phyloP scores from a whole-genome alignment of 257 asterid species.

The Ocimum tenuiflorum region DNA sequence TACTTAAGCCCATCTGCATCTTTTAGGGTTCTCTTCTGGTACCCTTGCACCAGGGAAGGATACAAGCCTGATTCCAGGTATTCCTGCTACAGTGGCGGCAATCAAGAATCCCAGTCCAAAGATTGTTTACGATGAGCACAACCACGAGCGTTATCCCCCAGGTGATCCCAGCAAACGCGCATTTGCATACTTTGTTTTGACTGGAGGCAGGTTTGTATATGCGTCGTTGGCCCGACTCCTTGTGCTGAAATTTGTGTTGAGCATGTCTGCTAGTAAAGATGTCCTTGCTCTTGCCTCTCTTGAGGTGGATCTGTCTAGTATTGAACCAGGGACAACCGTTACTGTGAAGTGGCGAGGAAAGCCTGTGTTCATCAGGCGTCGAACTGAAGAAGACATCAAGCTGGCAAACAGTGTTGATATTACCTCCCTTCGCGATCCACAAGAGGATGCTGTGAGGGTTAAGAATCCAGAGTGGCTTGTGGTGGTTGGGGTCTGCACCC shows the following conservation, averaged over 20 bases:
- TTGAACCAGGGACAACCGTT: conserved; percentile 79
- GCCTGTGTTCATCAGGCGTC: conserved; percentile 77
- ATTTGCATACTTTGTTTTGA: conserved; percentile 77
- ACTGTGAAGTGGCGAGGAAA: conserved; percentile 96
- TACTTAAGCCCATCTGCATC: background rate
- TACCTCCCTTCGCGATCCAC: conserved; percentile 75
- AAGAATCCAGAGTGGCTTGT: conserved; percentile 92
- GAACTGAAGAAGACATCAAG: conserved; percentile 68
- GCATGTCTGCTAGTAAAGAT: conserved; percentile 93
- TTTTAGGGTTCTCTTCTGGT: conserved; percentile 53
- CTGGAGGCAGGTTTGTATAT: conserved; percentile 83
- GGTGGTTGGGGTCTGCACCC: conserved; percentile 85
- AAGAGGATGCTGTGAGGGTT: conserved; percentile 78
- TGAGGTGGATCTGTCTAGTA: conserved; percentile 78
- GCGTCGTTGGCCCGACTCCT: conserved; percentile 80
- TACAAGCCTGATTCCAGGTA: conserved; percentile 30
- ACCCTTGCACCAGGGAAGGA: conserved; percentile 45
- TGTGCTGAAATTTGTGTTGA: conserved; percentile 68
- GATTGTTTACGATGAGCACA: conserved; percentile 64
- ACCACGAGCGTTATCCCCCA: conserved; percentile 85
- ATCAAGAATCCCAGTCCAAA: conserved; percentile 71
- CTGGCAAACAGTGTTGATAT: conserved; percentile 73
- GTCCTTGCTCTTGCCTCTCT: conserved; percentile 91
- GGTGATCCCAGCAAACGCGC: conserved; percentile 96
- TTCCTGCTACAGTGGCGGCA: conserved; percentile 72